Percentiles rank a stretch among this genome's conserved stretches.
Conservation (phyloP, 2,329 filamentous ascomycete genomes). For the Venturia aucupariae region DNA sequence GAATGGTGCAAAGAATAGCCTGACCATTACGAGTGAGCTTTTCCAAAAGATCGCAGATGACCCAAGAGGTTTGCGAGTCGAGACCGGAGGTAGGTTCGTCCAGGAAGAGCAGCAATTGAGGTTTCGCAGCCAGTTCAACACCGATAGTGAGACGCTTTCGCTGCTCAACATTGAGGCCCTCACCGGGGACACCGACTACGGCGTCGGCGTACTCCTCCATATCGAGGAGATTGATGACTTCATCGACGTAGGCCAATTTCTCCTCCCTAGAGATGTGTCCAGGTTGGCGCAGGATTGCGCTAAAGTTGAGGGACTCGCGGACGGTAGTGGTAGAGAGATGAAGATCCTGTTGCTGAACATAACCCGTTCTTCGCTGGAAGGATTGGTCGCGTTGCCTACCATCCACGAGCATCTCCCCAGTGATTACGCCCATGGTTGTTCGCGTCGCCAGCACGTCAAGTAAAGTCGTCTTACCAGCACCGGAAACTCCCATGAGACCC, state of each 20-base stretch:
- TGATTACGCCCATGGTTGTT: slow-evolving; percentile 80
- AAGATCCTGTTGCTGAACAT: slow-evolving; percentile 87
- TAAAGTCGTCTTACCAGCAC: slow-evolving; percentile 90
- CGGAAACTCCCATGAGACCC: slow-evolving; percentile 82
- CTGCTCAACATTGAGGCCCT: slow-evolving; percentile 65
- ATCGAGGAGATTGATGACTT: slow-evolving; percentile 82
- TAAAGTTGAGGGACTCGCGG: slow-evolving; percentile 79
- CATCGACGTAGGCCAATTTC: slow-evolving; percentile 79
- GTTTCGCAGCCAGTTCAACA: slow-evolving; percentile 91
- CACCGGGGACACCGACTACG: slow-evolving; percentile 79
- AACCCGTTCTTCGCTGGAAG: slow-evolving; percentile 88
- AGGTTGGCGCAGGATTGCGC: slow-evolving; percentile 76
- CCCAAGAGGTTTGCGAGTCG: slow-evolving; percentile 88
- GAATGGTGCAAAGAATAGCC: slow-evolving; percentile 93
- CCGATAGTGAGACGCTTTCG: slow-evolving; percentile 79
- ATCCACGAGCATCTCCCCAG: slow-evolving; percentile 78
- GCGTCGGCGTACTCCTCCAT: slow-evolving; percentile 89
- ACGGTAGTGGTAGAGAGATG: slow-evolving; percentile 79
- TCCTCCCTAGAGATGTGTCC: slow-evolving; percentile 61
- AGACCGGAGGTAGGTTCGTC: slow-evolving; percentile 94
- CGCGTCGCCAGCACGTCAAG: slow-evolving; percentile 78
- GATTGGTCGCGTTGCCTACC: slow-evolving; percentile 64
- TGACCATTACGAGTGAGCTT: slow-evolving; percentile 84
- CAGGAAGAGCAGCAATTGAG: slow-evolving; percentile 78
- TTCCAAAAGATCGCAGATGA: slow-evolving; percentile 77